Conservation (phyloP, 768 basidiomycete species). For the Agrocybe praecox region DNA sequence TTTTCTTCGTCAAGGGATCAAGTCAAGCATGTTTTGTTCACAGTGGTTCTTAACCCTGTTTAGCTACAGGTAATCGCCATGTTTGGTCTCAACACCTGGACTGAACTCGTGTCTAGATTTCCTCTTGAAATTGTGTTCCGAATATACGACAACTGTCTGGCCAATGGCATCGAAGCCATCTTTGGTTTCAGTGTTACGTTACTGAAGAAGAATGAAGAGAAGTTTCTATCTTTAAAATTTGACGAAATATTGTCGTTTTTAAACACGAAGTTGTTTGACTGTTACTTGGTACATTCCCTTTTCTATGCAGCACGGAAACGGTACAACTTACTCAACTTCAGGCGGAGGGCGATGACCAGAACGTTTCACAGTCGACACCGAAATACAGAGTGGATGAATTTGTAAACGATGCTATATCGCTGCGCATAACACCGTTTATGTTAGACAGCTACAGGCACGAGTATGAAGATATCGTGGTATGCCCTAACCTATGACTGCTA, state of each 20-base stretch:
- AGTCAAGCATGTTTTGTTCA: conserved; percentile 97
- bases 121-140: conserved; percentile 93
- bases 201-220: conserved; percentile 85
- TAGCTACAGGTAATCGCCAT: conserved; percentile 74
- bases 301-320: neutral
- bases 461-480: conserved; percentile 77
- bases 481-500: conserved; percentile 6
- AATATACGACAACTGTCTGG: conserved; percentile 95
- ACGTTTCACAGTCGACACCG: conserved; percentile 20
- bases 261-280: conserved; percentile 80
- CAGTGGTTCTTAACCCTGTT: conserved; percentile 99
- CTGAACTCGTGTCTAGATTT: conserved; percentile 56
- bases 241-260: conserved; percentile 88
- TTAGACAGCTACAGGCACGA: conserved; percentile 88
- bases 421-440: conserved; percentile 95
- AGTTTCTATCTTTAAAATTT: conserved; percentile 80
- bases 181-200: conserved; percentile 93
- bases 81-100: neutral
- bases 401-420: conserved; percentile 81
- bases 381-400: conserved; percentile 79
- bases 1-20: conserved; percentile 91
- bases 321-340: neutral
- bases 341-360: conserved; percentile 22
- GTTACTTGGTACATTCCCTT: conserved; percentile 54
- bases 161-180: conserved; percentile 95